Evolutionary conservation across 306 rosid species (phyloP), one percentile per base, ranked within the genome.

Genomic region (Prunus persica): DNA sequence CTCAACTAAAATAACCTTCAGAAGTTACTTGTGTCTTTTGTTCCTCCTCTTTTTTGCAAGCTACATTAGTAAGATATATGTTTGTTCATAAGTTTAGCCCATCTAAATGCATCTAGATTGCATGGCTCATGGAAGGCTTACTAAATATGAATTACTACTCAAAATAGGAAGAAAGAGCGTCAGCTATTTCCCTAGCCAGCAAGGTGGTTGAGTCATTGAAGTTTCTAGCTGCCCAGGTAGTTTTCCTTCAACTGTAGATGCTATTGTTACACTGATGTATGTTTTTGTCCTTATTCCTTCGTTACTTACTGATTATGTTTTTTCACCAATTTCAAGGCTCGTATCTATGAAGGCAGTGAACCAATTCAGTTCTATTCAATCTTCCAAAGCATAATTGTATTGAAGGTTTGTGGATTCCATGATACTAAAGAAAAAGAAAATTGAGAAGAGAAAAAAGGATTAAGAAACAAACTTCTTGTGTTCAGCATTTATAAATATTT

Each of bases 181-280:
- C 97, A 73, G 91, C 96, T 71, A 74, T 88, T 82, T 83, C 91
- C 55, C 76, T 84, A 69, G 97, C 92, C 62, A 82, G 90, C 88
- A 89, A 91, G 90, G 92, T 96, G 91, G 85, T 91, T 45, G 99
- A 91, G 76, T 86, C 96, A 68, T 79, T 92, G 88, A 96, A 96
- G 91, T 92, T 87, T 86, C 82, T 88, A 27, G 84, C 99, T 63
- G 71, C 86, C 82, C 93, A 78, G 98, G 99, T 96, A 82, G 69
- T 78, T 79, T 80, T 78, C 71, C 75, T 75, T 78, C 46, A 9
- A 63, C 71, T 49, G 30, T 77, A 12, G 68, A 46, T 54, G 66
- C 52, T 74, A 49, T 81, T 47, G 77, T 74, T 75, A 74, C 65
- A 34, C 64, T 60, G 73, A 65, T 66, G 65, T 60, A 72, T 58